Evolutionary conservation across 805 yeast species (phyloP), one percentile per base, ranked within the genome.

Genomic region (Limtongia smithiae): DNA sequence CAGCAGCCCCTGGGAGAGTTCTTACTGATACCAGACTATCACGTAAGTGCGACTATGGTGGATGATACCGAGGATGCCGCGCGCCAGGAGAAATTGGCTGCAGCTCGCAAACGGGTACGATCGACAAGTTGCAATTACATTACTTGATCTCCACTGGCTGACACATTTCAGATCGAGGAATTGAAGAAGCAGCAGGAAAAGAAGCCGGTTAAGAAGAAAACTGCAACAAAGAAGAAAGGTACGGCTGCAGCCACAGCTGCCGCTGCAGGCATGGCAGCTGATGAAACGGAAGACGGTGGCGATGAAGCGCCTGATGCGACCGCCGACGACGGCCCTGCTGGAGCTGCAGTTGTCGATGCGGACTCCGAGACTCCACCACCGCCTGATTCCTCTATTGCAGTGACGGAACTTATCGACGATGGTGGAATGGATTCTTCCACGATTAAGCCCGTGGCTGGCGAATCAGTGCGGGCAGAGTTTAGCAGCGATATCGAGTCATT

Each of bases 11-110:
- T n/a, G n/a, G n/a, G n/a, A n/a, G n/a, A n/a, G n/a, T n/a, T n/a
- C n/a, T n/a, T n/a, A n/a, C n/a, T n/a, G n/a, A n/a, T n/a, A n/a
- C n/a, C n/a, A n/a, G n/a, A n/a, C n/a, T n/a, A n/a, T n/a, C n/a
- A n/a, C n/a, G n/a, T n/a, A 30, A 30, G 33, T 30, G n/a, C 6
- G 27, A 41, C 24, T 18, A 50, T 50, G 54, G 48, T 50, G 11
- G 54, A 50, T 27, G 69, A 70, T 36, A 66, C 67, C 41, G 60
- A 62, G 6, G 58, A 50, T 12, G 50, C 55, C 12, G 55, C 51
- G 5, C 75, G 80, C 54, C 80, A 77, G 41, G 85, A 80, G 62
- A 78, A 81, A 64, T 71, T 85, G 42, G 88, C 82, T 56, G 83
- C 83, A 1, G 93, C 91, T 4, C 76, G 84, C 60, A 83, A 81